Base-by-base conservation (phyloP, 2,329 filamentous ascomycete species). In the Fusarium pseudocircinatum region DNA sequence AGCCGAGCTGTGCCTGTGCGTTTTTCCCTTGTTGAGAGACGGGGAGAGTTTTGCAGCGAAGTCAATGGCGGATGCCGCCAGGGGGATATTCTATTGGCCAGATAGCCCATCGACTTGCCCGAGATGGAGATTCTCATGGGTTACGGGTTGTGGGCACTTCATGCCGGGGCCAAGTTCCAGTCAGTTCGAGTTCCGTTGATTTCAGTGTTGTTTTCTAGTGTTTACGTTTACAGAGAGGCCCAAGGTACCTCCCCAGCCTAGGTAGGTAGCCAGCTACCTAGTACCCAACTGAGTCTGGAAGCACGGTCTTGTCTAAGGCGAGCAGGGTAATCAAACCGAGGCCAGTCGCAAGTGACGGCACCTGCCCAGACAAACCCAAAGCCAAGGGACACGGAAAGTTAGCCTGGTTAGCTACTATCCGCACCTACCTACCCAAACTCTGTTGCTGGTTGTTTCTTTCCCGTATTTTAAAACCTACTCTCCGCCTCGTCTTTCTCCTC, bases 251-350 rank as follows among this genome's bases (percentile, higher is more conserved):
- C 34, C 34, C 15, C 15, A 36, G 34, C 34, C 15, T 36, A 36
- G 26, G 26, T 28, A 28, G 26, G 26, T 28, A 28, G 34, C 30
- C 20, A 28, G 13, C 46, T 24, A 39, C 32, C 43, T n/a, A n/a
- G n/a, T n/a, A n/a, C n/a, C n/a, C 22, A 37, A 59, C 14, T 20
- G 52, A 59, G 62, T 49, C 61, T 76, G 58, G 73, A 67, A 72
- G 73, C 72, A 67, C 64, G 64, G 65, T 59, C 47, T 61, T 72
- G 64, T 67, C 60, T 52, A 44, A 61, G 44, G 62, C 66, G 56
- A 59, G 60, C 69, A 70, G 64, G 68, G 53, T 75, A 76, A 78
- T 78, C 70, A 78, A 78, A 78, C 74, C 76, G 73, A 78, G 75
- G 74, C 64, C 73, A 70, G 54, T 58, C 54, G 40, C 54, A 32